A percentile compares a stretch with the other conserved stretches of the same genome.
These are phyloP conservation scores for Colletotrichum limetticola DNA, from an alignment of 2,329 filamentous ascomycete species.

Conservation along the genomic window DNA sequence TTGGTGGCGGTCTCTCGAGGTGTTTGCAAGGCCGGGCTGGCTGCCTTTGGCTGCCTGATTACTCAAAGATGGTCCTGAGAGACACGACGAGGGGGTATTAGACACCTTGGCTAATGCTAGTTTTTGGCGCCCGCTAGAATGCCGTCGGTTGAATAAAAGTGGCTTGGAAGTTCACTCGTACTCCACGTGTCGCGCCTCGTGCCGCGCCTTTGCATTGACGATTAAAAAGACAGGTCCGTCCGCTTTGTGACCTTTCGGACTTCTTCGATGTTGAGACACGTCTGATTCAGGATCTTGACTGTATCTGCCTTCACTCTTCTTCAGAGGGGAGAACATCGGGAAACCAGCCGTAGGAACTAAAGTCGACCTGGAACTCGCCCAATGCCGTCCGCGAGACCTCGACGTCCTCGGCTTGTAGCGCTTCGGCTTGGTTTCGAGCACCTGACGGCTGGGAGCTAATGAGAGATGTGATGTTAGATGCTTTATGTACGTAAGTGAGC, in stretches of 20 bases:
- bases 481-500: not conserved
- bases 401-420: slow-evolving; percentile 63
- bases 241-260: not conserved
- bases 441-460: slow-evolving; percentile 60
- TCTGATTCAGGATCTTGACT: too few species aligned
- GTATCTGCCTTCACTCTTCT: slow-evolving; percentile 36
- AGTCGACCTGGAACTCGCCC: slow-evolving; percentile 63
- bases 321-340: slow-evolving; percentile 60
- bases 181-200: not conserved
- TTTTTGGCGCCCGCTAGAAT: slow-evolving; percentile 6
- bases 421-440: slow-evolving; percentile 60
- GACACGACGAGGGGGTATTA: not conserved
- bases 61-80: not conserved
- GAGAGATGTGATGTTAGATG: not conserved
- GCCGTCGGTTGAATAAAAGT: slow-evolving; percentile 23
- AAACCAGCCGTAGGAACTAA: slow-evolving; percentile 67
- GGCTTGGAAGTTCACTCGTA: not conserved
- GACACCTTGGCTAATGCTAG: slow-evolving; percentile 30
- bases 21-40: not conserved
- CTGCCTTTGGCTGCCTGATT: not conserved
- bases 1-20: not conserved
- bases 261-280: not conserved
- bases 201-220: not conserved
- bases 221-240: not conserved
- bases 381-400: slow-evolving; percentile 58